Evolutionary conservation across 768 basidiomycete species (phyloP).

Genomic region (Galerina marginata): DNA sequence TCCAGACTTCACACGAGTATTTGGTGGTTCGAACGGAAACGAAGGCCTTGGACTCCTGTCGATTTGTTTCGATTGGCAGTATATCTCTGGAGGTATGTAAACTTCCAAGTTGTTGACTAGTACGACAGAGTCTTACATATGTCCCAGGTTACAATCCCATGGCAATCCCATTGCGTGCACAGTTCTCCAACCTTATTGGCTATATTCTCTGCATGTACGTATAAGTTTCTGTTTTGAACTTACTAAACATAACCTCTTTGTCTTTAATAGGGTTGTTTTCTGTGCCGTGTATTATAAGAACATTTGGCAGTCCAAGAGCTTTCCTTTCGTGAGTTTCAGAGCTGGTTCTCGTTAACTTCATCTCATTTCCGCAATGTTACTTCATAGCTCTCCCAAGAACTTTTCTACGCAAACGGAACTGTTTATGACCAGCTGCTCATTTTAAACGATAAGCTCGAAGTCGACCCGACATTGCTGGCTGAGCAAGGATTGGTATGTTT

Average conservation of each 20-base stretch:
- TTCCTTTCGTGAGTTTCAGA: constrained; percentile 30
- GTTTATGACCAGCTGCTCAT: constrained; percentile 53
- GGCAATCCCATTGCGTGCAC: constrained; percentile 57
- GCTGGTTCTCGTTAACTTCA: not conserved
- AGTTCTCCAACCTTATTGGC: constrained; percentile 52
- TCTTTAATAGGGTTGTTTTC: constrained; percentile 42
- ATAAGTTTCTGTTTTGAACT: constrained; percentile 1
- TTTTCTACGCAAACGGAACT: constrained; percentile 54
- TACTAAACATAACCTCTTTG: not conserved
- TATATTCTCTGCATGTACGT: constrained; percentile 54
- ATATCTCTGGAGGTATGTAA: constrained; percentile 47
- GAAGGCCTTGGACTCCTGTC: constrained; percentile 67
- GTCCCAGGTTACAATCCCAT: constrained; percentile 47
- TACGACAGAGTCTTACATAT: not conserved
- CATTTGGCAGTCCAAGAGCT: constrained; percentile 51
- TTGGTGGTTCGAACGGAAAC: constrained; percentile 69
- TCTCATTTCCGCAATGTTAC: constrained; percentile 28
- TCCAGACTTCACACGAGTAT: constrained; percentile 56
- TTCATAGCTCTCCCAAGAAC: constrained; percentile 53
- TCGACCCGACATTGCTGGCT: constrained; percentile 44
- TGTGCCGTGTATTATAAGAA: constrained; percentile 59
- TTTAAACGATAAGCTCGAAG: constrained; percentile 48
- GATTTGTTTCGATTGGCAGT: constrained; percentile 69
- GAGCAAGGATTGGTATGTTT: constrained; percentile 44
- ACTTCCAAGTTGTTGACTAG: not conserved